Percentiles rank a stretch among this genome's conserved stretches.
Conservation (phyloP, 2,329 filamentous ascomycete species). For the Pseudonectria foliicola region DNA sequence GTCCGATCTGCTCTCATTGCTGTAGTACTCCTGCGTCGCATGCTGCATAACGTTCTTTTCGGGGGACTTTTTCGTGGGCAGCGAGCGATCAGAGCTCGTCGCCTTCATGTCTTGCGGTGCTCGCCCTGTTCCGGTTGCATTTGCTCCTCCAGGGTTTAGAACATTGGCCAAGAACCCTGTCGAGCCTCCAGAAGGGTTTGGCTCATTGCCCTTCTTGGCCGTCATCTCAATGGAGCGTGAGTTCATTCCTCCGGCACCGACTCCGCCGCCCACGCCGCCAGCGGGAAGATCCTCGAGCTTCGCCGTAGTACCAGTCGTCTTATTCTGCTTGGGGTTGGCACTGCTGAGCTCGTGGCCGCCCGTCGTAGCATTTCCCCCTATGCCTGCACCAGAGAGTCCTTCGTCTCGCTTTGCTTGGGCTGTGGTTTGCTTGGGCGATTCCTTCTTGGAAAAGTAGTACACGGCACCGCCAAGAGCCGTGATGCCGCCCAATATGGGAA, state of each 20-base stretch:
- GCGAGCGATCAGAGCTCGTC: no score
- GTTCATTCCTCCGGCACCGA: slow-evolving; percentile 22
- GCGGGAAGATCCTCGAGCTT: slow-evolving; percentile 25
- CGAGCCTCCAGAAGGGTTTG: not conserved
- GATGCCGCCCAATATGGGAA: slow-evolving; percentile 14
- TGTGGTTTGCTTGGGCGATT: slow-evolving; percentile 8
- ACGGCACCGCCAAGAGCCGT: slow-evolving; percentile 16
- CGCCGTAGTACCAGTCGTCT: slow-evolving; percentile 16
- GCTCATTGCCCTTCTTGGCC: slow-evolving; percentile 5
- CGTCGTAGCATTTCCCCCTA: slow-evolving; percentile 24
- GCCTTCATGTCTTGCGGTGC: no score
- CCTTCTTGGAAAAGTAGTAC: slow-evolving; percentile 14
- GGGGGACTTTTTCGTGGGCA: no score
- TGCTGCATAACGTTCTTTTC: no score
- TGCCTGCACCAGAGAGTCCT: slow-evolving; percentile 24
- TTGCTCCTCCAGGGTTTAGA: no score
- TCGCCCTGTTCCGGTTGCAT: no score
- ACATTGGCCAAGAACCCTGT: no score
- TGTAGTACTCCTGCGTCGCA: no score
- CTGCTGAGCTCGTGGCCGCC: slow-evolving; percentile 24
- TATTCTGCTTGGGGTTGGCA: slow-evolving; percentile 12
- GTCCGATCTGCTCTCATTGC: no score
- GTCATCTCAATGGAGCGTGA: slow-evolving; percentile 22
- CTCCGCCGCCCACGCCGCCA: slow-evolving; percentile 26
- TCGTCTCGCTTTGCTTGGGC: slow-evolving; percentile 25